phyloP scores from a whole-genome alignment of 164 flowering plant species.

The Berberis thunbergii region DNA sequence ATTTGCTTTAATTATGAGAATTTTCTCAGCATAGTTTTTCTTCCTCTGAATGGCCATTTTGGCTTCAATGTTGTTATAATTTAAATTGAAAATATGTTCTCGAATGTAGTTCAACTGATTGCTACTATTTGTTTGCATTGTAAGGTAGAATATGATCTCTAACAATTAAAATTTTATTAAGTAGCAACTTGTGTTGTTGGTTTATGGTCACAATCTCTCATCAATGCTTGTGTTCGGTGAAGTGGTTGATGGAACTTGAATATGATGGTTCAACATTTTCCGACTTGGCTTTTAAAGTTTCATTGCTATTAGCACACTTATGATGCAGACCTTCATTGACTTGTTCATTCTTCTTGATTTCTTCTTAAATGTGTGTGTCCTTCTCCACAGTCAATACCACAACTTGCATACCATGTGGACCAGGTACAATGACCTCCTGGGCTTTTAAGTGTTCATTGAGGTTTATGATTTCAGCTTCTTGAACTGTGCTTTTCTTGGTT shows the following conservation, averaged over 20 bases:
- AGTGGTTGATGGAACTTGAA: constrained; percentile 17
- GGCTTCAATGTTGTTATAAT: too few relatives aligned
- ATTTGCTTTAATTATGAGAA: too few relatives aligned
- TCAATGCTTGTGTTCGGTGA: constrained; percentile 19
- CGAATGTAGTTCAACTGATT: too few relatives aligned
- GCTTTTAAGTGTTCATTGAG: constrained; percentile 51
- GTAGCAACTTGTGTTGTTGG: too few relatives aligned
- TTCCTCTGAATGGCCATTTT: too few relatives aligned
- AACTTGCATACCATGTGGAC: constrained; percentile 45
- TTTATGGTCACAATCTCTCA: background rate
- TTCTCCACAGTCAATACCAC: constrained; percentile 38
- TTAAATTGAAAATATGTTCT: too few relatives aligned
- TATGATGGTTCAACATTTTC: constrained; percentile 14
- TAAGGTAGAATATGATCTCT: too few relatives aligned
- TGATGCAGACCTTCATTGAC: constrained; percentile 13
- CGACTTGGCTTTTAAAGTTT: constrained; percentile 9
- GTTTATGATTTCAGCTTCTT: constrained; percentile 34
- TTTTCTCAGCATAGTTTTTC: too few relatives aligned
- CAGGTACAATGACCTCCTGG: constrained; percentile 46
- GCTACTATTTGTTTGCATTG: too few relatives aligned
- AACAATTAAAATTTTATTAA: too few relatives aligned
- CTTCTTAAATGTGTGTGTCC: constrained; percentile 40
- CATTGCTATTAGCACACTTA: constrained; percentile 6
- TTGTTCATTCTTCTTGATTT: constrained; percentile 27
- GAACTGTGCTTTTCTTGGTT: constrained; percentile 18